Percentiles rank a stretch among this genome's conserved stretches.
These are phyloP conservation scores for Halocafeteria seosinensis DNA, from an alignment of 108 stramenopile genomes.

Conservation along the genomic window DNA sequence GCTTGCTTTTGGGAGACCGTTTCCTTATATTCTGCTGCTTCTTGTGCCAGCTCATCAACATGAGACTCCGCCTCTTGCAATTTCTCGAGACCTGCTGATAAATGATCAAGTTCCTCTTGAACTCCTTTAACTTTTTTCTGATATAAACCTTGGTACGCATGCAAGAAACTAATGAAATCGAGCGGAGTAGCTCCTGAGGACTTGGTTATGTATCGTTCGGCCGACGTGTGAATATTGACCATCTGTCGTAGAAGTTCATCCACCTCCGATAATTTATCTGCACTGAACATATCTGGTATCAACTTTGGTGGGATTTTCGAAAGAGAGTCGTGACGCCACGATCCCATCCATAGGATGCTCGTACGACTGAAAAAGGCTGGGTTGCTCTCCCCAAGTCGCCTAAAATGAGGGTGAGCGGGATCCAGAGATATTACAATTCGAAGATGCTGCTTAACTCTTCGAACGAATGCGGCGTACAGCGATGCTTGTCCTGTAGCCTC, in stretches of 20 bases:
- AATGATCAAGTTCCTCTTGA: slow-evolving; percentile 20
- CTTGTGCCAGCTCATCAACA: slow-evolving; percentile 30
- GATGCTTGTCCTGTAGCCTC: slow-evolving; percentile 19
- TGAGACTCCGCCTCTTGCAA: slow-evolving; percentile 30
- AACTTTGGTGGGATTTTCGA: slow-evolving; percentile 8
- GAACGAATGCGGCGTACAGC: slow-evolving; percentile 37
- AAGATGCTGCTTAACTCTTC: slow-evolving; percentile 20
- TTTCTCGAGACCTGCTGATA: slow-evolving; percentile 35
- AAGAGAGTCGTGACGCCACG: slow-evolving; percentile 21
- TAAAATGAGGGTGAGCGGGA: slow-evolving; percentile 19
- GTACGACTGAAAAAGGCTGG: slow-evolving; percentile 40
- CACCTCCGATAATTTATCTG: not conserved
- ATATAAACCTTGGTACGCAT: slow-evolving; percentile 11
- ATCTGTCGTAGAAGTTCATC: slow-evolving; percentile 15
- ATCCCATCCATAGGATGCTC: slow-evolving; percentile 35
- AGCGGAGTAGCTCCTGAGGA: slow-evolving; percentile 7
- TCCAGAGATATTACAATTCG: slow-evolving; percentile 39
- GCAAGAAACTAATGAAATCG: slow-evolving; percentile 29
- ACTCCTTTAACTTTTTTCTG: slow-evolving; percentile 6
- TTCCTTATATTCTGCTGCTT: slow-evolving; percentile 27
- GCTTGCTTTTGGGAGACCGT: slow-evolving; percentile 30
- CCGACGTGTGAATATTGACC: slow-evolving; percentile 26
- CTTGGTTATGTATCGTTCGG: not conserved
- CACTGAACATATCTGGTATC: not conserved
- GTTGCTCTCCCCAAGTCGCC: slow-evolving; percentile 34